Base-by-base conservation (phyloP, 2,329 filamentous ascomycete species). In the Ustulina deusta region DNA sequence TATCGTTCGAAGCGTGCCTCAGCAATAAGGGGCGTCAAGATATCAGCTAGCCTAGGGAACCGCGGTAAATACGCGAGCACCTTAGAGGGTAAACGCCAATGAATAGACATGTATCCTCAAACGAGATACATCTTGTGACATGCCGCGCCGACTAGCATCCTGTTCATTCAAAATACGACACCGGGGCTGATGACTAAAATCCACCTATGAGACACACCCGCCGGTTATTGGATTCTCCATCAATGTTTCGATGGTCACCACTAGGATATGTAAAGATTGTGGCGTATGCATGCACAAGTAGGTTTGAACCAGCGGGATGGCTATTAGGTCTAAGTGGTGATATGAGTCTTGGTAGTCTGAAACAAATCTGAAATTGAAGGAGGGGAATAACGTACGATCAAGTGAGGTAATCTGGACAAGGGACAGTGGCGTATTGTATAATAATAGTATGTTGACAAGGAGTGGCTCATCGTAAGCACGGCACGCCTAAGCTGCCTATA, bases 371-470 rank as follows among this genome's bases (percentile, higher is more conserved):
- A 25, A 10, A 11, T 3, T 7, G 13, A 22, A 46, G 13, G 2
- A 17, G 17, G 38, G 15, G 6, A 27, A 42, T 20, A 42, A 60
- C 65, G 36, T 48, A 65, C 65, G 4, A 15, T 5, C 6, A 42
- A 17, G 15, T 42, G 15, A 38, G n/a, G 2, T 38, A 1, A 15
- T 15, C 32, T 29, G 9, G 5, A 2, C 2, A 36, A 36, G 29
- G 9, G 22, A 55, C 17, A 10, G 13, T 48, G 15, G 17, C 34
- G 1, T 20, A 49, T 54, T 11, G 40, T 38, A 40, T 2, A 40
- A 49, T 32, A 10, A 61, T 61, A 52, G 25, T 44, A 9, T 38
- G 20, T 44, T 7, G 34, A 13, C 10, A 51, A 29, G 34, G 17
- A 27, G 13, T 15, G 10, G 10, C 27, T 56, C 38, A 17, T 36